Evolutionary conservation across 169 alveolate species (phyloP).

Genomic region (Plasmodium berghei): DNA sequence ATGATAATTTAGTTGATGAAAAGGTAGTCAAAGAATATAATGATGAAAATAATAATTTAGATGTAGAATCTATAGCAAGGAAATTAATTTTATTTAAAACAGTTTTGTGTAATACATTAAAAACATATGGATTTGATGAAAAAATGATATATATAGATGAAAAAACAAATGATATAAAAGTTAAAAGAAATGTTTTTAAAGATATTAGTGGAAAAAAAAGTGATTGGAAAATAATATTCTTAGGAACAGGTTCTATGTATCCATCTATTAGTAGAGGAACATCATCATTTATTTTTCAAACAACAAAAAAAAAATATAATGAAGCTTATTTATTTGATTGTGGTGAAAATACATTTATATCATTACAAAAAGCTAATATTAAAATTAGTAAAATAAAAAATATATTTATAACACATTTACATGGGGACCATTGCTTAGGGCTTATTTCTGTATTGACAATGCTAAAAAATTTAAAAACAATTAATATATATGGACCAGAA

Average conservation of each 20-base stretch:
- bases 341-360: constrained; percentile 82
- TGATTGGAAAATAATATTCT: constrained; percentile 81
- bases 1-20: neutral
- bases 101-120: neutral
- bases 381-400: constrained; percentile 74
- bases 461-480: constrained; percentile 33
- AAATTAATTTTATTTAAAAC: constrained; percentile 23
- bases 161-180: constrained; percentile 18
- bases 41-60: neutral
- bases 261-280: constrained; percentile 83
- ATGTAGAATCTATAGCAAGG: neutral
- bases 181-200: constrained; percentile 21
- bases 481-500: constrained; percentile 87
- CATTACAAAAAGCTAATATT: constrained; percentile 75
- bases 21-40: neutral
- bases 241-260: constrained; percentile 85
- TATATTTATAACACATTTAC: constrained; percentile 88
- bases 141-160: constrained; percentile 23
- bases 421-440: constrained; percentile 91
- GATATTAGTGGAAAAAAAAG: constrained; percentile 40
- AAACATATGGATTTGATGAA: neutral
- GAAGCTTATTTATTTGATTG: constrained; percentile 85
- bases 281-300: constrained; percentile 80
- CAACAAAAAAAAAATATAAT: constrained; percentile 56
- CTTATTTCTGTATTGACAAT: constrained; percentile 82